Evolutionary conservation across 2,329 filamentous ascomycete species (phyloP).

Genomic region (Penicillium occitanis): DNA sequence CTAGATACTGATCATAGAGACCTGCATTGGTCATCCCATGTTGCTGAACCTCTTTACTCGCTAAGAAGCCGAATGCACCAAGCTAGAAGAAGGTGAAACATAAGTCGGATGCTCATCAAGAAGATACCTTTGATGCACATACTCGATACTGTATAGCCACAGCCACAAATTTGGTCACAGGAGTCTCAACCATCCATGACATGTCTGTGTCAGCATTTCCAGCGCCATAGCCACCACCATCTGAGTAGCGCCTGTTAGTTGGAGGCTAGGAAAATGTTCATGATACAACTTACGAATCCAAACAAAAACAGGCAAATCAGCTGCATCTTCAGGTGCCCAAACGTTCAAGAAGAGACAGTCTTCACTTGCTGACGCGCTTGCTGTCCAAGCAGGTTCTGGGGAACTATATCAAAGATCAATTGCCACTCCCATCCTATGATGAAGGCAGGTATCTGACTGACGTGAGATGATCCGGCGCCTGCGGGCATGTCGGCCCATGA

Average conservation of each 20-base stretch:
- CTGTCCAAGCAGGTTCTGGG: not conserved
- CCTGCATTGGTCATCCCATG: constrained; percentile 49
- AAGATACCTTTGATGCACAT: constrained; percentile 18
- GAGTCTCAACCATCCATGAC: constrained; percentile 44
- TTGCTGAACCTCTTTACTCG: constrained; percentile 43
- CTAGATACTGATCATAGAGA: constrained; percentile 56
- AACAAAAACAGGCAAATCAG: constrained; percentile 35
- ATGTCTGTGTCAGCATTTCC: constrained; percentile 41
- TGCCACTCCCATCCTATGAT: not conserved
- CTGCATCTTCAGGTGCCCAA: constrained; percentile 29
- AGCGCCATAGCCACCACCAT: constrained; percentile 37
- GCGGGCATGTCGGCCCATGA: constrained; percentile 34
- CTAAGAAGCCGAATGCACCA: constrained; percentile 45
- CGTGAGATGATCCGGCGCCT: constrained; percentile 24
- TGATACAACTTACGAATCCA: constrained; percentile 27
- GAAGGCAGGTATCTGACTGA: not conserved
- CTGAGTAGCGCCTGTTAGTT: constrained; percentile 7
- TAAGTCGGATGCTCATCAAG: not conserved
- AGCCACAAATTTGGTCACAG: constrained; percentile 48
- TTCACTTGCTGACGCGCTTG: constrained; percentile 15
- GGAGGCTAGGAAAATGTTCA: too few species aligned
- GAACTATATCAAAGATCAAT: not conserved
- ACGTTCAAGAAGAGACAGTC: constrained; percentile 41
- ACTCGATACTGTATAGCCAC: constrained; percentile 54
- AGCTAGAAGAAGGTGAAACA: not conserved